Evolutionary conservation across 1,284 basidiomycete species (phyloP).

Genomic region (Cutaneotrichosporon sp.): DNA sequence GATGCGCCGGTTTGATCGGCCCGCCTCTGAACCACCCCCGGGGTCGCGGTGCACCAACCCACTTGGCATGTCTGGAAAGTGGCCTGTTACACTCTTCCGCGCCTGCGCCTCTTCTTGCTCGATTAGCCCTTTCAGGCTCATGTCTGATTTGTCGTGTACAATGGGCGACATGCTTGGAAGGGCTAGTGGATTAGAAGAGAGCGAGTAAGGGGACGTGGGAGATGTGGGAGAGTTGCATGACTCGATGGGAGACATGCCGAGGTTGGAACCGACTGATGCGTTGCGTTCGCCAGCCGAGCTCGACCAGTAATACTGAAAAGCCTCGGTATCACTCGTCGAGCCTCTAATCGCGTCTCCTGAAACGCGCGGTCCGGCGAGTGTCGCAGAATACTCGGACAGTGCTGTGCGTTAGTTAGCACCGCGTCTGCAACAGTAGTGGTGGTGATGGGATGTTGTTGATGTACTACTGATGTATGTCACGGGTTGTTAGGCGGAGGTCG

Average conservation of each 20-base stretch:
- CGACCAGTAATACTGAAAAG: conserved; percentile 44
- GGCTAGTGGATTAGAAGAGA: conserved; percentile 10
- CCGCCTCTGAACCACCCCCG: neutral
- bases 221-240: neutral
- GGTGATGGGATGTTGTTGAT: too few species aligned
- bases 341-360: conserved; percentile 7
- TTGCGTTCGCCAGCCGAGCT: conserved; percentile 37
- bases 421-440: too few species aligned
- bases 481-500: neutral
- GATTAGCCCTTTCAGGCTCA: conserved; percentile 11
- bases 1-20: conserved; percentile 16
- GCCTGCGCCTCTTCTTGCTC: conserved; percentile 5
- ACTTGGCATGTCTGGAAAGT: neutral
- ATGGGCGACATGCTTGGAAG: neutral
- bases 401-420: too few species aligned
- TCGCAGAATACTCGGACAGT: conserved; percentile 11
- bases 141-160: conserved; percentile 1
- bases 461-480: too few species aligned
- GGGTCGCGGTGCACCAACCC: neutral
- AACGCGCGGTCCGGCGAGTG: neutral
- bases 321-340: conserved; percentile 36
- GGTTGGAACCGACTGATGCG: conserved; percentile 27
- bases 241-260: conserved; percentile 22
- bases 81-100: neutral
- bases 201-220: conserved; percentile 17